A percentile compares a stretch with the other conserved stretches of the same genome.
Evolutionary conservation across 2,329 filamentous ascomycete genomes (phyloP).

Genomic region (Penicillium sp.): DNA sequence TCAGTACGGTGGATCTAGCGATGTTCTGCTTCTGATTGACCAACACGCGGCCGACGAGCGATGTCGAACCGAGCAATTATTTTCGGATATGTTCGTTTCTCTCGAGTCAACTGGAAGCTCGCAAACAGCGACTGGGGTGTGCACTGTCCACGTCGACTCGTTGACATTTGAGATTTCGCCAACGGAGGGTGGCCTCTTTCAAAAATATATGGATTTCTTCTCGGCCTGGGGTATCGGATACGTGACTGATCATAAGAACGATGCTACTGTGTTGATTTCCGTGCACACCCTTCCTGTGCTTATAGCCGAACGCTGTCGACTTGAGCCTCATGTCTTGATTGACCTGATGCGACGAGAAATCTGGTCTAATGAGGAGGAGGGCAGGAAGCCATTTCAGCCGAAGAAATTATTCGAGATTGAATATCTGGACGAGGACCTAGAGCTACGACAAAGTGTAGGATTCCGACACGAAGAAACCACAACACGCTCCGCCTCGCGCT

Average conservation of each 20-base stretch:
- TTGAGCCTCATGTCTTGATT: slow-evolving; percentile 67
- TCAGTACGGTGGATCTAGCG: background rate
- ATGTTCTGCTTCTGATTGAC: slow-evolving; percentile 70
- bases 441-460: background rate
- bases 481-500: background rate
- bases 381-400: slow-evolving; percentile 10
- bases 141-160: slow-evolving; percentile 37
- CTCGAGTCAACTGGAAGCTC: background rate
- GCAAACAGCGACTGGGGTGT: slow-evolving; percentile 7
- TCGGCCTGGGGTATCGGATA: slow-evolving; percentile 71
- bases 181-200: slow-evolving; percentile 60
- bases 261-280: slow-evolving; percentile 34
- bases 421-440: background rate
- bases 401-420: slow-evolving; percentile 4
- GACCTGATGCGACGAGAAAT: slow-evolving; percentile 71
- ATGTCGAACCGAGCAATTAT: slow-evolving; percentile 70
- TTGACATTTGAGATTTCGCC: slow-evolving; percentile 62
- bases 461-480: background rate
- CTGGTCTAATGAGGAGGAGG: slow-evolving; percentile 60
- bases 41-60: slow-evolving; percentile 95
- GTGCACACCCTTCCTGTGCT: slow-evolving; percentile 63
- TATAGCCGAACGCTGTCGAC: slow-evolving; percentile 71
- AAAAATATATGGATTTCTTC: slow-evolving; percentile 56
- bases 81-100: slow-evolving; percentile 52
- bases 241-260: slow-evolving; percentile 37